Conservation (phyloP, 129 eudicot genomes). For the Sambucus nigra region DNA sequence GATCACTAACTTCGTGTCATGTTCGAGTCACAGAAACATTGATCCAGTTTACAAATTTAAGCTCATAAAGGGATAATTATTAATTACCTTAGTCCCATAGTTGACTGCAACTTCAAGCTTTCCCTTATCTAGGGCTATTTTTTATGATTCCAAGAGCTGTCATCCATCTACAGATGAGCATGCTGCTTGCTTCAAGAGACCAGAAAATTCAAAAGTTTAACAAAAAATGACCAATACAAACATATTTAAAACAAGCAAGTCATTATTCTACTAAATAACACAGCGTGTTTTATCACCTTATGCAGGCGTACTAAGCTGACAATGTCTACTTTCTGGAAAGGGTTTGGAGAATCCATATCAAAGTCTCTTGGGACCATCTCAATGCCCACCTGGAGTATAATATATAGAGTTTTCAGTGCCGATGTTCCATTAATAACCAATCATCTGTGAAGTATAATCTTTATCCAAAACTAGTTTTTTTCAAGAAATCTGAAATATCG, state of each 20-base stretch:
- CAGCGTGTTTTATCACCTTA: constrained; percentile 53
- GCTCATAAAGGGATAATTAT: background rate
- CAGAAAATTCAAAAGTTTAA: constrained; percentile 10
- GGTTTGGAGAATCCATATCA: constrained; percentile 83
- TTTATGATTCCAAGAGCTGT: constrained; percentile 96
- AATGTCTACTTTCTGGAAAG: constrained; percentile 70
- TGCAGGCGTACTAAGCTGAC: constrained; percentile 94
- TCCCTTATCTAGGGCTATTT: constrained; percentile 98
- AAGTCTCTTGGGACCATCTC: constrained; percentile 95
- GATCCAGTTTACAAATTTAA: background rate
- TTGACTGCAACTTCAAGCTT: constrained; percentile 98
- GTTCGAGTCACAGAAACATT: background rate
- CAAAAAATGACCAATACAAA: background rate
- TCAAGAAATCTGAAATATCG: no score
- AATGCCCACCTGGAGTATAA: constrained; percentile 67
- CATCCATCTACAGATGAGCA: constrained; percentile 99
- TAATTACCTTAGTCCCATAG: constrained; percentile 93
- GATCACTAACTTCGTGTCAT: no score
- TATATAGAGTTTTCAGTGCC: constrained; percentile 5
- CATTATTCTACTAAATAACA: constrained; percentile 5
- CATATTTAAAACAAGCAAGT: constrained; percentile 1
- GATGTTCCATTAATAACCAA: background rate
- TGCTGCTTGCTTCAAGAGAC: constrained; percentile 89
- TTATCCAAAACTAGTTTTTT: background rate
- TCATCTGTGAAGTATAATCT: no score